Base-by-base conservation (phyloP, 768 basidiomycete species). In the Thelephora aurantiotincta region DNA sequence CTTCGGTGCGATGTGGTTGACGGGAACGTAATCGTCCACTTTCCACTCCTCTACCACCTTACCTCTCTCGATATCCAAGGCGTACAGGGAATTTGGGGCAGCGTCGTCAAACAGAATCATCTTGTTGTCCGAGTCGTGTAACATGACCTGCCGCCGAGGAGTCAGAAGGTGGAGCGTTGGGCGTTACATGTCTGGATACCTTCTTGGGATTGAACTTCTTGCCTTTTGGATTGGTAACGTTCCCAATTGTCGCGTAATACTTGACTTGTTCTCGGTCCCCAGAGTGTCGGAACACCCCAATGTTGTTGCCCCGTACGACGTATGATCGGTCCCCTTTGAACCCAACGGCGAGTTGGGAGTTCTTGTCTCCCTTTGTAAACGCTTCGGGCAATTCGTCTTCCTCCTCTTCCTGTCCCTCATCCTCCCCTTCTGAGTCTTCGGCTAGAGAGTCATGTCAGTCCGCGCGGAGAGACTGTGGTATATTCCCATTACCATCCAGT, bases 21-120 rank as follows among this genome's bases (percentile, higher is more conserved):
- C 87, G 13, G 73, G 69, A 53, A 98, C 70, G 58, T 83, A 72
- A 33, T 97, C 90, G 60, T 92, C 82, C n/a, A 99, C 80, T 60
- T 91, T 94, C 92, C 91, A 97, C 62, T 99, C 96, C 60, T 99
- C 96, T 18, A 98, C 90, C 23, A 99, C 80, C 65, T 96, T 94
- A 37, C 90, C 96, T 20, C 80, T 80, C 63, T 94, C 85, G 51
- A 99, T 76, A 65, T 99, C 96, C 75, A 98, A 79, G 53, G 72
- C 79, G 66, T 79, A 96, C 37, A 99, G 67, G 0, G 91, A 81
- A 56, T 89, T 78, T 2, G 83, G 80, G 35, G 90, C 78, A 35
- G 65, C 61, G 3, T 89, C 80, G 59, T 96, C 84, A 77, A 88
- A 87, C 48, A 99, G 61, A 47, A 99, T 67, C 92, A 99, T 92